Base-by-base conservation (phyloP, 2,329 filamentous ascomycete species). In the Aureobasidium sp. region DNA sequence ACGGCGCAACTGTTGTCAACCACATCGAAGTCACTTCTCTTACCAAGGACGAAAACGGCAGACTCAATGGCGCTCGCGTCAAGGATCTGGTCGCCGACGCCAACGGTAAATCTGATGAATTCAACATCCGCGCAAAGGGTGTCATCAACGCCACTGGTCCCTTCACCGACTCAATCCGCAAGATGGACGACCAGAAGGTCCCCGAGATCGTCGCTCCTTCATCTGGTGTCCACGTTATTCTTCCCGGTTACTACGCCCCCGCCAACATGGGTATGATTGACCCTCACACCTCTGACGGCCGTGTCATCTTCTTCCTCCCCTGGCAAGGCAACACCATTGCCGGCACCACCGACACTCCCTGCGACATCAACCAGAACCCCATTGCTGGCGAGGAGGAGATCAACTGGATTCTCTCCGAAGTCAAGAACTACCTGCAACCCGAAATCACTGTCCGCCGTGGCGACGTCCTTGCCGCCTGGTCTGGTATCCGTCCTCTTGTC, bases 271-370 rank as follows among this genome's bases (percentile, higher is more conserved):
- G 90, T 63, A 79, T 95, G 42, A 89, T 95, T 67, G 90, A 95
- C 68, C 90, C 90, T 5, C 84, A 85, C 42, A 94, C 90, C 1
- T 95, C 90, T 1, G 90, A 95, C 69, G 90, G 90, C 21, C 84
- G 90, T 71, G 90, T 95, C 53, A 93, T 95, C 69, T 95, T 95
- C 83, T 95, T 95, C 80, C 80, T 95, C 42, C 90, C 90, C 23
- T 95, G 90, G 90, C 90, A 95, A 76, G 90, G 90, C 51, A 94
- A 94, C 75, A 95, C 90, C 15, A 94, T 95, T 69, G 90, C 90
- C 47, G 90, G 90, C 63, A 95, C 90, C 5, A 95, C 90, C 8
- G 90, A 95, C 70, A 86, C 88, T 40, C 85, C 89, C 3, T 88
- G 86, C 38, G 77, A 80, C 31, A 89, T 95, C 65, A 83, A 82